phyloP scores from a whole-genome alignment of 73 alveolate genomes.

The Blepharisma japonicum region DNA sequence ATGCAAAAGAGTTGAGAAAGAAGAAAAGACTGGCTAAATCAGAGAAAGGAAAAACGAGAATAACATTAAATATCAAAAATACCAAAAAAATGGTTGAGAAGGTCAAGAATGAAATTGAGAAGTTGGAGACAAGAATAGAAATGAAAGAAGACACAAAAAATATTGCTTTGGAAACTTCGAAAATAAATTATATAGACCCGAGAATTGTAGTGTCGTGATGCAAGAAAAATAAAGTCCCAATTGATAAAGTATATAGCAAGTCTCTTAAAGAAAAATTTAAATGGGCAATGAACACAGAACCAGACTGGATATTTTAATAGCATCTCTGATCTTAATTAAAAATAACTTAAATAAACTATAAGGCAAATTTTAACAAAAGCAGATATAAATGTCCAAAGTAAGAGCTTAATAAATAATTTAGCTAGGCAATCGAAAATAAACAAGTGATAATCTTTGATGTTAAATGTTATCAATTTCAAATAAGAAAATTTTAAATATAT shows the following conservation, averaged over 20 bases:
- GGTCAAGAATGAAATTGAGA: constrained; percentile 39
- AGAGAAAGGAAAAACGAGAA: not conserved
- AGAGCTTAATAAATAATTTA: too few species aligned
- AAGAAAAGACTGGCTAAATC: constrained; percentile 42
- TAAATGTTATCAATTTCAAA: too few species aligned
- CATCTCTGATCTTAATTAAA: too few species aligned
- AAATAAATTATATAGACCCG: constrained; percentile 99
- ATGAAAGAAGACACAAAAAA: constrained; percentile 90
- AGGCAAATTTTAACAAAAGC: too few species aligned
- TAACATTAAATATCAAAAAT: not conserved
- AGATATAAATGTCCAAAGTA: too few species aligned
- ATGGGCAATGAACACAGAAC: constrained; percentile 94
- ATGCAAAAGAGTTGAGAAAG: constrained; percentile 51
- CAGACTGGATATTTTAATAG: constrained; percentile 65
- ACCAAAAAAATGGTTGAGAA: constrained; percentile 31
- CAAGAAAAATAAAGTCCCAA: constrained; percentile 91
- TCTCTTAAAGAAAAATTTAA: constrained; percentile 72
- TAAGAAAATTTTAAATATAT: too few species aligned
- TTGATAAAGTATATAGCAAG: constrained; percentile 94
- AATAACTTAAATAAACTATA: too few species aligned
- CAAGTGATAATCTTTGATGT: too few species aligned
- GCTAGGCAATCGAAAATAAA: too few species aligned
- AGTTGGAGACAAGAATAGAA: constrained; percentile 64
- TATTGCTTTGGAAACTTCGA: constrained; percentile 96
- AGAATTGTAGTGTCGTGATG: constrained; percentile 90